Evolutionary conservation across 2,329 filamentous ascomycete genomes (phyloP), one percentile per base, ranked within the genome.

Genomic region (Penicillium sp.): DNA sequence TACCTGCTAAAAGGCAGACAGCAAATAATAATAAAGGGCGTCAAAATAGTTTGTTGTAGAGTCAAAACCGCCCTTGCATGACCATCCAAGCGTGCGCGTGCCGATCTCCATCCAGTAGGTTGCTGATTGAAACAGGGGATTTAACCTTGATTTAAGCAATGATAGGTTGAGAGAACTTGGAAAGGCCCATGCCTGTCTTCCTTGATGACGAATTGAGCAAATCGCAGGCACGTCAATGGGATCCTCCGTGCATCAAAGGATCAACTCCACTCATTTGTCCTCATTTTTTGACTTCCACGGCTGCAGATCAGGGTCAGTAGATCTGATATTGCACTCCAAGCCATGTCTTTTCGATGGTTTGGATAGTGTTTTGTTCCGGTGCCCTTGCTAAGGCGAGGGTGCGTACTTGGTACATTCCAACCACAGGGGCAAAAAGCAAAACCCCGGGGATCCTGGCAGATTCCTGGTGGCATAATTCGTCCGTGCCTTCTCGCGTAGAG

Each of bases 301-400:
- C 15, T 50, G 58, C n/a, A 53, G 48, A 58, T 55, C 55, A 2
- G 8, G 6, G 25, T 53, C 25, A 34, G 31, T 40, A 44, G 21
- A 40, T 48, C 48, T 47, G 31, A 36, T 53, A 21, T n/a, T 48
- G 27, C 15, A 29, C 15, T 39, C 36, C 16, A 19, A 21, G 39
- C 21, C 33, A 31, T 44, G 31, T 44, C 38, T 29, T 7, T 41
- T 8, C 21, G 15, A 21, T 57, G 34, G n/a, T 25, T 34, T 43
- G 29, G 43, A 21, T 43, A 19, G 40, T 47, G 44, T 36, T 49
- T 46, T 15, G 6, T 21, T 46, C 31, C 10, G 39, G 21, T 43
- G 56, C 63, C 63, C 63, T 65, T 64, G 61, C 63, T 62, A 55
- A 61, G 53, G 63, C 53, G 54, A 64, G 63, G 63, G 63, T 58